Base-by-base conservation (phyloP, 1,284 basidiomycete species). In the Apiotrichum laibachii region DNA sequence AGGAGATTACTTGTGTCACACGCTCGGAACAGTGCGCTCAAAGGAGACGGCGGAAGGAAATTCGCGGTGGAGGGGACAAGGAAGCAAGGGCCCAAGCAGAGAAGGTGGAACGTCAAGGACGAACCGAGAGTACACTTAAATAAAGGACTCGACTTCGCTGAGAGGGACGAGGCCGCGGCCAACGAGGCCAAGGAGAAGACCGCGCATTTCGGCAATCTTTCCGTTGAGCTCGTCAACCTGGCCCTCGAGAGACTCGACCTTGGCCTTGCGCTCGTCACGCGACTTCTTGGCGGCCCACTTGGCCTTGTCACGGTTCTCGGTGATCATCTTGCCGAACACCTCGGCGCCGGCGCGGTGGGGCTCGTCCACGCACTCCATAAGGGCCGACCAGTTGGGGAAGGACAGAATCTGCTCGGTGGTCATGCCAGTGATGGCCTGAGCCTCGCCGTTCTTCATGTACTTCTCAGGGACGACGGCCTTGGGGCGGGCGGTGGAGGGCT, bases 211-310 rank as follows among this genome's bases (percentile, higher is more conserved):
- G 21, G 56, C 49, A 43, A 69, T 54, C 60, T 68, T 60, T 34
- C 21, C 50, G 47, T 69, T 53, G 5, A 69, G 67, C 43, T 66
- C 64, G 47, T 67, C 66, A 44, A 71, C 65, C 61, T 69, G 67
- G 53, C 64, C 62, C 56, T 72, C 70, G 53, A 71, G 66, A 16
- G 57, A 54, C 58, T 72, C 71, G 56, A 71, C 71, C 67, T 72
- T 70, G 53, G 63, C 64, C 66, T 68, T 62, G 53, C 68, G 64
- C 59, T 74, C 69, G 57, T 72, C 71, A 39, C 72, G 65, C 37
- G 69, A 70, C 67, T 74, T 72, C 63, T 71, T 72, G 37, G 72
- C 70, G 13, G 72, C 72, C 57, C 71, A 71, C 60, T 69, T 70
- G 53, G 72, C 72, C 62, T 71, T 70, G 64, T 71, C 67, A 55